Evolutionary conservation across 2,329 filamentous ascomycete species (phyloP).

Genomic region (Epichloe typhina): DNA sequence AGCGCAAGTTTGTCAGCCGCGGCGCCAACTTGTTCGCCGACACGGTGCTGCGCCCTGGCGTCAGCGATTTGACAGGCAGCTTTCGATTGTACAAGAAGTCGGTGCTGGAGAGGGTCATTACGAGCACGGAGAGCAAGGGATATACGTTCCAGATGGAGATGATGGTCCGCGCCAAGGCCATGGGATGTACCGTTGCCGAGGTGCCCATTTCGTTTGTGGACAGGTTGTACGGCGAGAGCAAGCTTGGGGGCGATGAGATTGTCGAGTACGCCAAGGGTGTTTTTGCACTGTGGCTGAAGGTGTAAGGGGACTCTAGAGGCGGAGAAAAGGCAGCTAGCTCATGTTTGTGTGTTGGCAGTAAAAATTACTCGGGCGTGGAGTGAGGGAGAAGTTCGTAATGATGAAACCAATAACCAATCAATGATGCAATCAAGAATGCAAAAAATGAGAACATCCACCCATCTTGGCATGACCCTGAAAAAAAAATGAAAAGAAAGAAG

Average conservation of each 20-base stretch:
- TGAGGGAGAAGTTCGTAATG: neutral
- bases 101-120: conserved; percentile 81
- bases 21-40: conserved; percentile 94
- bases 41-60: conserved; percentile 81
- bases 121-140: conserved; percentile 84
- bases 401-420: neutral
- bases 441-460: neutral
- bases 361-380: no score
- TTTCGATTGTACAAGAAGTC: conserved; percentile 90
- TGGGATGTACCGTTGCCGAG: conserved; percentile 89
- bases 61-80: conserved; percentile 89
- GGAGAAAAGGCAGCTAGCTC: no score
- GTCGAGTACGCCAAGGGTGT: conserved; percentile 90
- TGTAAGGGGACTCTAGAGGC: conserved; percentile 27
- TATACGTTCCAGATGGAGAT: conserved; percentile 99
- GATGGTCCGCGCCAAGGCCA: conserved; percentile 93
- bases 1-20: conserved; percentile 71
- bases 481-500: neutral
- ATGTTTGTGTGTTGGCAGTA: no score
- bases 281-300: conserved; percentile 63
- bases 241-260: conserved; percentile 90
- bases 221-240: conserved; percentile 86
- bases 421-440: neutral
- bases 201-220: conserved; percentile 96
- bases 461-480: neutral